Percentiles rank a stretch among this genome's conserved stretches.
These are phyloP conservation scores for Rhytidhysteron rufulum DNA, from an alignment of 2,329 filamentous ascomycete genomes.

Conservation along the genomic window DNA sequence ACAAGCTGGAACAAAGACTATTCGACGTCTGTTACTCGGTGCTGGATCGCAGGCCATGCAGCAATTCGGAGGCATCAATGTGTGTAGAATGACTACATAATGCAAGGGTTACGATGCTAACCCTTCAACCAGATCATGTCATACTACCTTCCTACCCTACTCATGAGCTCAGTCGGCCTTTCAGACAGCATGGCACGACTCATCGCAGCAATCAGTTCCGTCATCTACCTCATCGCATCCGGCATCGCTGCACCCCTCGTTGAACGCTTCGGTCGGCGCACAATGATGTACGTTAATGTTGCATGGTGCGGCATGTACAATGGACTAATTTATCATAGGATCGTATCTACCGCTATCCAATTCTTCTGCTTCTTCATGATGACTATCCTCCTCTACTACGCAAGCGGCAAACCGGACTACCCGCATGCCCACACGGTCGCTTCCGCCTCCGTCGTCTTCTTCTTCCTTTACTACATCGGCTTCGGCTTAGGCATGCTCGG, in stretches of 20 bases:
- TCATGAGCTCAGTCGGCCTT: constrained; percentile 54
- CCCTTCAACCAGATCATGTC: constrained; percentile 19
- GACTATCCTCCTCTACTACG: constrained; percentile 4
- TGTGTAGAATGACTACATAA: too few species aligned
- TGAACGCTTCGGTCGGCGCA: constrained; percentile 50
- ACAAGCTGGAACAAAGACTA: constrained; percentile 42
- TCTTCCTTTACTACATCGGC: too few species aligned
- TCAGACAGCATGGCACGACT: constrained; percentile 47
- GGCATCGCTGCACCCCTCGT: constrained; percentile 42
- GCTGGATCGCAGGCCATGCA: constrained; percentile 50
- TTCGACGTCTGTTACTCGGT: constrained; percentile 48
- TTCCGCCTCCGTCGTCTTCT: too few species aligned
- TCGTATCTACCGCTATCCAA: constrained; percentile 19
- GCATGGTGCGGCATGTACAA: too few species aligned
- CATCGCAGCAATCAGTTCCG: constrained; percentile 50
- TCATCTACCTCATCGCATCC: constrained; percentile 43
- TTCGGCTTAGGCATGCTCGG: too few species aligned
- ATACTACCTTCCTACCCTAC: constrained; percentile 30
- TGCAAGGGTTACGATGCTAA: too few species aligned
- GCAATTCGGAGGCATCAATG: constrained; percentile 40
- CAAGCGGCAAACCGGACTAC: too few species aligned
- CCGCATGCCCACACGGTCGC: too few species aligned
- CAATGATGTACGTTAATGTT: too few species aligned
- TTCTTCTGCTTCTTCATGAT: constrained; percentile 8
- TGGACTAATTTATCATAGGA: too few species aligned